Evolutionary conservation across 108 stramenopile genomes (phyloP), one percentile per base, ranked within the genome.

Genomic region (Bacterosira constricta): DNA sequence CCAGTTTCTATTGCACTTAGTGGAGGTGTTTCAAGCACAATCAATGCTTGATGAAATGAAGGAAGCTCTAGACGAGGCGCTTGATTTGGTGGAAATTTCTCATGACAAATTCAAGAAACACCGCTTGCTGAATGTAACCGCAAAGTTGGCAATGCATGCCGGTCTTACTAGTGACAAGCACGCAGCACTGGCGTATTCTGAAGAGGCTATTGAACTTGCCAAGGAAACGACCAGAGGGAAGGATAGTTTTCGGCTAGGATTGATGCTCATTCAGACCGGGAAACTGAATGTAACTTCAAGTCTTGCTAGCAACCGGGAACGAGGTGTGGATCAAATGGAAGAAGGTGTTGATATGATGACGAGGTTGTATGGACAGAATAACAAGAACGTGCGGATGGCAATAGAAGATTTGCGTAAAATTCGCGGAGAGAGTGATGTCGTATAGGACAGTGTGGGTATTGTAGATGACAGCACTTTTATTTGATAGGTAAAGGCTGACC

Each of bases 11-110:
- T n/a, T n/a, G n/a, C n/a, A n/a, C n/a, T 2, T 46, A 18, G 39
- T 30, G 15, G 63, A 45, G 29, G 63, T 63, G 25, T 41, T 44
- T 49, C 45, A 63, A 32, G 45, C 44, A 1, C 42, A 21, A 15
- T 38, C 13, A 45, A 47, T 25, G 35, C 35, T 66, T 23, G 47
- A 66, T 4, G 64, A 66, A 26, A 51, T 51, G 64, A 50, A 51
- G 47, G 44, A 23, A 32, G 47, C 64, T 32, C 15, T 50, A n/a
- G n/a, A n/a, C n/a, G n/a, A n/a, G n/a, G n/a, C n/a, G n/a, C n/a
- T n/a, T n/a, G n/a, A n/a, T n/a, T n/a, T 60, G 38, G 37, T 20
- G 12, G 29, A 60, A 5, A 29, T 60, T 60, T 38, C 39, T 13
- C 26, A 37, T 39, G 38, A 37, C 9, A 38, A 20, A 41, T 41